These are phyloP conservation scores for Yamadazyma atmosphaerica DNA, from an alignment of 1,139 yeast genomes.

Conservation along the genomic window DNA sequence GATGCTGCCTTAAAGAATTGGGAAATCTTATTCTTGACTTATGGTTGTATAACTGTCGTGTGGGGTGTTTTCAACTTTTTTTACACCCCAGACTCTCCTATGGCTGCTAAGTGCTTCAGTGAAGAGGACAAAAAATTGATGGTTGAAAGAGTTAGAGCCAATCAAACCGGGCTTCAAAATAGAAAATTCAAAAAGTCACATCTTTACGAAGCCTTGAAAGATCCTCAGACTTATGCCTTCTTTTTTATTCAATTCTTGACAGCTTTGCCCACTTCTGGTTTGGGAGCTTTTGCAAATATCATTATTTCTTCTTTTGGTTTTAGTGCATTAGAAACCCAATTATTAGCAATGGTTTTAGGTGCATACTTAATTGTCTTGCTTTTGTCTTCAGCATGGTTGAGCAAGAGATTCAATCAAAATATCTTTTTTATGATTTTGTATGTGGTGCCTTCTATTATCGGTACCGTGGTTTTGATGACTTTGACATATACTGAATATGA, in stretches of 20 bases:
- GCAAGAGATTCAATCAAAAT: conserved; percentile 22
- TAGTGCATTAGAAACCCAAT: conserved; percentile 30
- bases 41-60: conserved; percentile 34
- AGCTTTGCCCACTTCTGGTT: conserved; percentile 42
- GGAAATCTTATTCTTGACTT: conserved; percentile 39
- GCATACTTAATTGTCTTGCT: conserved; percentile 35
- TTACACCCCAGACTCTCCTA: conserved; percentile 35
- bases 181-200: conserved; percentile 28
- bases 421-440: conserved; percentile 25
- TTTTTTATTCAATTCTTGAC: conserved; percentile 34
- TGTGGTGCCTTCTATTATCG: conserved; percentile 35
- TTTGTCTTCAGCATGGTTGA: conserved; percentile 31
- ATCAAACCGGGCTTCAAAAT: conserved; percentile 35
- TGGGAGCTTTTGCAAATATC: conserved; percentile 42
- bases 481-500: conserved; percentile 21
- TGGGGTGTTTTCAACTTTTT: conserved; percentile 31
- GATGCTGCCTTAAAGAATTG: conserved; percentile 28
- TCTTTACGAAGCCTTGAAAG: conserved; percentile 28
- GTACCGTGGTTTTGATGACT: conserved; percentile 36
- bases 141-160: conserved; percentile 32
- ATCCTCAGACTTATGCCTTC: conserved; percentile 40
- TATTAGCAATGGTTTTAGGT: conserved; percentile 42
- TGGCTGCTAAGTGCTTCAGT: conserved; percentile 28
- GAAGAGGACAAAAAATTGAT: conserved; percentile 30
- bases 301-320: conserved; percentile 40